Evolutionary conservation across 768 basidiomycete genomes (phyloP).

Genomic region (Suillus placidus): DNA sequence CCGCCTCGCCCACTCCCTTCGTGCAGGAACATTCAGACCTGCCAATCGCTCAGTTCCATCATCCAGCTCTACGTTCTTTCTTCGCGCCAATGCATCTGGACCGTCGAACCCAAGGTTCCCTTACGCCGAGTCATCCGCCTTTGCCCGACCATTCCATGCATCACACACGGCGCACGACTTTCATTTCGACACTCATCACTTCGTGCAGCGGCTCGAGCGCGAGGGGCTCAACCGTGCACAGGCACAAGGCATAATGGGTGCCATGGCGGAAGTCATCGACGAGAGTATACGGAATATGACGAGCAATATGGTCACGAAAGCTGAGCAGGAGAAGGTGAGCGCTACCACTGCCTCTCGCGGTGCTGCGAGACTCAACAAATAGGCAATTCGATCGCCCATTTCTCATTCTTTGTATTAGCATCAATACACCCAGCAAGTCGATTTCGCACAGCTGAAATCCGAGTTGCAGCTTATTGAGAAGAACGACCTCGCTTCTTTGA

Average conservation of each 20-base stretch:
- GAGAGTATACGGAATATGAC: conserved; percentile 97
- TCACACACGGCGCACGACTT: conserved; percentile 46
- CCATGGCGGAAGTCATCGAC: conserved; percentile 96
- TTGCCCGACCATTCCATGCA: conserved; percentile 32
- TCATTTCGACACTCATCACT: conserved; percentile 96
- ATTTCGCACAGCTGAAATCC: conserved; percentile 95
- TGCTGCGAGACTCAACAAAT: background rate
- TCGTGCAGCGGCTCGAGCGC: conserved; percentile 86
- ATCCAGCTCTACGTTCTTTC: background rate
- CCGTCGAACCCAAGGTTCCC: background rate
- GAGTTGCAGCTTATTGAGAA: conserved; percentile 96
- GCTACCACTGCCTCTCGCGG: background rate
- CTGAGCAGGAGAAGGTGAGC: conserved; percentile 92
- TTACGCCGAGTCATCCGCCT: background rate
- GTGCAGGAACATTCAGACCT: conserved; percentile 11
- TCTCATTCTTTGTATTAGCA: conserved; percentile 47
- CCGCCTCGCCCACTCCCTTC: conserved; percentile 10
- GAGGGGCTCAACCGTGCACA: conserved; percentile 90
- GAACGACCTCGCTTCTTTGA: conserved; percentile 94
- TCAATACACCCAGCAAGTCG: conserved; percentile 94
- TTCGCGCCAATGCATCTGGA: background rate
- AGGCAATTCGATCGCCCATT: background rate
- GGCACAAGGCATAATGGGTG: conserved; percentile 96
- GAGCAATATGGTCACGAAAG: conserved; percentile 92
- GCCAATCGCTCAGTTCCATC: conserved; percentile 11